Percentiles rank a stretch among this genome's conserved stretches.
These are phyloP conservation scores for Sporothrix protearum DNA, from an alignment of 2,329 filamentous ascomycete genomes.

Conservation along the genomic window DNA sequence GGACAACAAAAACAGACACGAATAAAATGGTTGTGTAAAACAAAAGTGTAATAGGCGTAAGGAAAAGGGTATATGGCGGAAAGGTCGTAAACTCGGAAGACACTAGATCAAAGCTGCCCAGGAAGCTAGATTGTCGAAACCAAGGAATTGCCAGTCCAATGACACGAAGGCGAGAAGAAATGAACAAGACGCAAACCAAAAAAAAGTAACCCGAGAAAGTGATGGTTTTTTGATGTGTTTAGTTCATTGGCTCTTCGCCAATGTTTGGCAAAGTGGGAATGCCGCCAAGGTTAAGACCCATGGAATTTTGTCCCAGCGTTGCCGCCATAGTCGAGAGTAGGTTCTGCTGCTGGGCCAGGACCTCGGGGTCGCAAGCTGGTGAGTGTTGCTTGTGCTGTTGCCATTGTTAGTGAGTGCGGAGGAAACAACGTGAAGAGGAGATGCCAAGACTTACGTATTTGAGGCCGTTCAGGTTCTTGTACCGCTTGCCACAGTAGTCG, in stretches of 20 bases:
- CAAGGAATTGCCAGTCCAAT: slow-evolving; percentile 4
- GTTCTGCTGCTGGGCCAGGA: slow-evolving; percentile 44
- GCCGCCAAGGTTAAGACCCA: slow-evolving; percentile 36
- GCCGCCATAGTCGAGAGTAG: slow-evolving; percentile 37
- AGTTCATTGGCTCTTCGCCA: slow-evolving; percentile 42
- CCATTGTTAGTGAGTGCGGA: slow-evolving; percentile 34
- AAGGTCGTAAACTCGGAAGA: neutral
- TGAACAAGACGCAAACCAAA: neutral
- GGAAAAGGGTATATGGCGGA: neutral
- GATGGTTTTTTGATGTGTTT: slow-evolving; percentile 11
- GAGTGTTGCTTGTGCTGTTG: slow-evolving; percentile 72
- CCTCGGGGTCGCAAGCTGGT: slow-evolving; percentile 83
- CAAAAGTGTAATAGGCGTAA: neutral
- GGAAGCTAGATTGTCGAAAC: slow-evolving; percentile 1
- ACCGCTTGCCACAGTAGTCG: slow-evolving; percentile 93
- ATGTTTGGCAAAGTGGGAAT: slow-evolving; percentile 40
- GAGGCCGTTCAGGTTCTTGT: slow-evolving; percentile 97
- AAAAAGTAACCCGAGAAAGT: neutral
- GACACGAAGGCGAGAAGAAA: neutral
- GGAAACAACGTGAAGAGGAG: neutral
- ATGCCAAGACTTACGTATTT: slow-evolving; percentile 69
- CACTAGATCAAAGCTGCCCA: slow-evolving; percentile 1
- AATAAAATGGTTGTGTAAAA: neutral
- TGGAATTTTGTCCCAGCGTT: slow-evolving; percentile 31
- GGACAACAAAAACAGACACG: neutral